Evolutionary conservation across 2,329 filamentous ascomycete species (phyloP).

Genomic region (Calonectria multiphialidica): DNA sequence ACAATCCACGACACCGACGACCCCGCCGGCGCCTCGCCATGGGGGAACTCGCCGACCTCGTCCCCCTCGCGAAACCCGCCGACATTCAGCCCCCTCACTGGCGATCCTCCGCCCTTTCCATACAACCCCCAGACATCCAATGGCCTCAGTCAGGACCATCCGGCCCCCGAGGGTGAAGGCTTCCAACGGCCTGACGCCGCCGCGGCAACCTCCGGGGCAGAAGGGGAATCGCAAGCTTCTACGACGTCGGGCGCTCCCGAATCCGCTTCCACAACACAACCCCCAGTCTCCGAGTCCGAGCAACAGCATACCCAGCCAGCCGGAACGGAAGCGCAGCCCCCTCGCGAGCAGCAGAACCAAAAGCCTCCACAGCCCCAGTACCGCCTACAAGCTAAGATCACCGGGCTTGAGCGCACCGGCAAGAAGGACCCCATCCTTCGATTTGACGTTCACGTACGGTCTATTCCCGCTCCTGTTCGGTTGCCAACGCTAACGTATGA

Average conservation of each 20-base stretch:
- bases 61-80: slow-evolving; percentile 62
- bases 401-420: slow-evolving; percentile 89
- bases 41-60: slow-evolving; percentile 65
- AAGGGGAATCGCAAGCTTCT: slow-evolving; percentile 53
- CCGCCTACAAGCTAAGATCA: slow-evolving; percentile 95
- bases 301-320: slow-evolving; percentile 42
- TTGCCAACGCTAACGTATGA: slow-evolving; percentile 38
- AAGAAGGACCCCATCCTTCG: slow-evolving; percentile 95
- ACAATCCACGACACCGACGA: slow-evolving; percentile 68
- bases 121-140: slow-evolving; percentile 59
- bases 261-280: slow-evolving; percentile 29
- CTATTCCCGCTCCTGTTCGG: not conserved
- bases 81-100: slow-evolving; percentile 55
- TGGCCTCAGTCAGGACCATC: slow-evolving; percentile 52
- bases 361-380: slow-evolving; percentile 74
- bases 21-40: slow-evolving; percentile 65
- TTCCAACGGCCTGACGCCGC: slow-evolving; percentile 62
- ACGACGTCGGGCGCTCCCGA: slow-evolving; percentile 37
- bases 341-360: slow-evolving; percentile 66
- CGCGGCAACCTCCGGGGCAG: slow-evolving; percentile 59
- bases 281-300: slow-evolving; percentile 30
- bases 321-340: slow-evolving; percentile 35
- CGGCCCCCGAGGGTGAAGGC: slow-evolving; percentile 51
- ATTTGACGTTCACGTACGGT: slow-evolving; percentile 92
- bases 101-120: slow-evolving; percentile 58